These are phyloP conservation scores for Chytriomyces confervae DNA, from an alignment of 192 early-diverging fungal genomes.

Conservation along the genomic window DNA sequence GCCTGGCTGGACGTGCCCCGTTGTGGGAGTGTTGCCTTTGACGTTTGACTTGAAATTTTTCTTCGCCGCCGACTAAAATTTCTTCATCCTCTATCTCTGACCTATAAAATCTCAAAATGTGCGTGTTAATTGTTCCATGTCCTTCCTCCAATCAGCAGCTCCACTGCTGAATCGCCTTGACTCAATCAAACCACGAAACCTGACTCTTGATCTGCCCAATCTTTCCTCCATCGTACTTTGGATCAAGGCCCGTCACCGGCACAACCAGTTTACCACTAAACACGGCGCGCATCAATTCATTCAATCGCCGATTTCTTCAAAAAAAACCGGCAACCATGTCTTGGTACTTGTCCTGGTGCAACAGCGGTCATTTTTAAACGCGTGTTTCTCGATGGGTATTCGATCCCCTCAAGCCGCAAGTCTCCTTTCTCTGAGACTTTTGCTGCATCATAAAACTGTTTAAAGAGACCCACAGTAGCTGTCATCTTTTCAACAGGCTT, in stretches of 20 bases:
- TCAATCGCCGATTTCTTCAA: not conserved
- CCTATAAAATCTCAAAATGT: too few species aligned
- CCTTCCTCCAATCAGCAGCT: too few species aligned
- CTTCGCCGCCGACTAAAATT: too few species aligned
- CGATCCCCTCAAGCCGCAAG: not conserved
- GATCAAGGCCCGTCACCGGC: not conserved
- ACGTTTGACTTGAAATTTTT: too few species aligned
- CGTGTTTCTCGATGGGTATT: not conserved
- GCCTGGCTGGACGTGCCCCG: too few species aligned
- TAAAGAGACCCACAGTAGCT: not conserved
- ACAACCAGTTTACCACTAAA: slow-evolving; percentile 4
- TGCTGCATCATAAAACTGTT: not conserved
- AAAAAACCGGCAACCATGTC: not conserved
- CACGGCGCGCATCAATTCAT: not conserved
- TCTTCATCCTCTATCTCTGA: too few species aligned
- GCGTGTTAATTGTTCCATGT: too few species aligned
- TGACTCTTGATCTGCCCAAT: not conserved
- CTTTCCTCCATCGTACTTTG: not conserved
- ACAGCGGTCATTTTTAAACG: not conserved
- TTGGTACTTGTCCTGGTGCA: not conserved
- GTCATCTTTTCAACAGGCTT: not conserved
- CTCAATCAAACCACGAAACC: too few species aligned
- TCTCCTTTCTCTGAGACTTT: too few species aligned
- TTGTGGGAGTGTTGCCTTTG: too few species aligned
- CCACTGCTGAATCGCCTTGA: too few species aligned